phyloP scores from a whole-genome alignment of 805 yeast species.

The Metschnikowia gruessii region DNA sequence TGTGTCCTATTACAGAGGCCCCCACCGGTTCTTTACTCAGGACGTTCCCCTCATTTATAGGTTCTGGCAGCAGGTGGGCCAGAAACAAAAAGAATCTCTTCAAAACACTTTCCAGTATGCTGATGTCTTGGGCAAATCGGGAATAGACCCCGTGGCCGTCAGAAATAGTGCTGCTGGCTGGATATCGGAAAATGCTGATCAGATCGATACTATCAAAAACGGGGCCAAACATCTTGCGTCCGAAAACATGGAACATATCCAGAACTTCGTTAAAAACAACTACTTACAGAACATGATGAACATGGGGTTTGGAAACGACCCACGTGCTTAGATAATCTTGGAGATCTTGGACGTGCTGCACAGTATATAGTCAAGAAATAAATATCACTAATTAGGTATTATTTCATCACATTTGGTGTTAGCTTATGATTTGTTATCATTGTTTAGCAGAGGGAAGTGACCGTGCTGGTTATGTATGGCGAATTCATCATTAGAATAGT shows the following conservation, averaged over 20 bases:
- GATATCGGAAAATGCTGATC: constrained; percentile 10
- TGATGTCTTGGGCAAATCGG: constrained; percentile 1
- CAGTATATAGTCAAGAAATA: background rate
- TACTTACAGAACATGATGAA: constrained; percentile 2
- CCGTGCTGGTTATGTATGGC: too few relatives aligned
- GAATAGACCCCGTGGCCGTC: constrained; percentile 6
- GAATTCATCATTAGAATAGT: too few relatives aligned
- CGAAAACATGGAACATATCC: constrained; percentile 5
- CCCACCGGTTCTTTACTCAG: constrained; percentile 10
- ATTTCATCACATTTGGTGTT: too few relatives aligned
- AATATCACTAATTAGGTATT: too few relatives aligned
- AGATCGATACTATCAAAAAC: constrained; percentile 7
- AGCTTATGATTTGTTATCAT: too few relatives aligned
- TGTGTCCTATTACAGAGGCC: constrained; percentile 14
- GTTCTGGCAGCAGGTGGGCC: constrained; percentile 9
- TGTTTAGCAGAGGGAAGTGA: too few relatives aligned
- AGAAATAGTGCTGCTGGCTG: constrained; percentile 5
- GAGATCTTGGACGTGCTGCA: background rate
- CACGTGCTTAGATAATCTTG: background rate
- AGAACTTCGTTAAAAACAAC: background rate
- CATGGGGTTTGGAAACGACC: constrained; percentile 1
- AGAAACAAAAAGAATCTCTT: constrained; percentile 3
- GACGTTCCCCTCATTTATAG: constrained; percentile 10
- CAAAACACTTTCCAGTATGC: constrained; percentile 2
- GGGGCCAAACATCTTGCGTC: constrained; percentile 6